Evolutionary conservation across 306 rosid genomes (phyloP).

Genomic region (Casuarina cunninghamiana): DNA sequence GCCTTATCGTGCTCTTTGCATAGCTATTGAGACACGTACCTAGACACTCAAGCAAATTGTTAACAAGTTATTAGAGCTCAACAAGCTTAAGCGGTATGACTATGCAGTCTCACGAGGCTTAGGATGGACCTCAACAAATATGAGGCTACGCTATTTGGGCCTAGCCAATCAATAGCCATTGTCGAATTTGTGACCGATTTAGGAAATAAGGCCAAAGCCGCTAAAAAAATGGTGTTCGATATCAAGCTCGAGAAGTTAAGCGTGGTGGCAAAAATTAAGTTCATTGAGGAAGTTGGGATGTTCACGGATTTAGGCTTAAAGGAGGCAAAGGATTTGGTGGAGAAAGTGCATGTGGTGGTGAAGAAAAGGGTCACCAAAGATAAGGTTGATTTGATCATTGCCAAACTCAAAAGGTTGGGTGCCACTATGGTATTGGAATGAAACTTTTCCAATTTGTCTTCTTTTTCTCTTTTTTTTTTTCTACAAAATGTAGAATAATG

Average conservation of each 20-base stretch:
- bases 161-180: neutral
- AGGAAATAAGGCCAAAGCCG: no score
- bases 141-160: no score
- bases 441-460: neutral
- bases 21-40: no score
- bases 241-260: neutral
- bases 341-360: slow-evolving; percentile 8
- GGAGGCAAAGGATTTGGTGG: slow-evolving; percentile 15
- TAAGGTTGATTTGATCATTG: neutral
- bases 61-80: no score
- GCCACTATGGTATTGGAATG: slow-evolving; percentile 8
- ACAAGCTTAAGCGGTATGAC: no score
- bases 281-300: neutral
- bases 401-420: slow-evolving; percentile 1
- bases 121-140: no score
- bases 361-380: slow-evolving; percentile 13
- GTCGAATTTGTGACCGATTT: neutral
- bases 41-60: no score
- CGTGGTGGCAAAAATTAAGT: neutral
- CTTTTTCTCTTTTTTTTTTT: neutral
- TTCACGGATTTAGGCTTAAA: slow-evolving; percentile 14
- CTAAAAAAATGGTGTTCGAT: no score
- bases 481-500: neutral
- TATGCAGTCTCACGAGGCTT: no score
- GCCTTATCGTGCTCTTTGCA: no score